Conservation (phyloP, 2,329 filamentous ascomycete species). For the Dendrostoma leiphaemia region DNA sequence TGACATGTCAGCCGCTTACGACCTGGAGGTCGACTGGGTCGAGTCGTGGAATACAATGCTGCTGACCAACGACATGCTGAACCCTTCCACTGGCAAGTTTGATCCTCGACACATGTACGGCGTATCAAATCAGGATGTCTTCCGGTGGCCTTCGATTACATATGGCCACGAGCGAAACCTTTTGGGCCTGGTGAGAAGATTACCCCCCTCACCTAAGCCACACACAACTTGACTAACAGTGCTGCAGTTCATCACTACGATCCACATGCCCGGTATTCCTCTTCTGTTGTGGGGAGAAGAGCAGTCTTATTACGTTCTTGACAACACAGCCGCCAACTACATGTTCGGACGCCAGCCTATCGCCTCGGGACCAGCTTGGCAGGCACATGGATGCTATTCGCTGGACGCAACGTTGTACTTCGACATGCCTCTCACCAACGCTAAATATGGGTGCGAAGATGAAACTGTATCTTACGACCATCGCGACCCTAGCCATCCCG, state of each 20-base stretch:
- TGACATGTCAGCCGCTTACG: conserved; percentile 29
- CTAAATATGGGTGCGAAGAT: conserved; percentile 54
- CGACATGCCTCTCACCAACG: conserved; percentile 54
- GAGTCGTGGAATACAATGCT: conserved; percentile 56
- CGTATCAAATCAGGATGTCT: conserved; percentile 64
- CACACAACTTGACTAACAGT: neutral
- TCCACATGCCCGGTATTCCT: conserved; percentile 34
- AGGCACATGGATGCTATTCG: conserved; percentile 62
- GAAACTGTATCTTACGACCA: conserved; percentile 56
- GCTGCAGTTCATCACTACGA: conserved; percentile 54
- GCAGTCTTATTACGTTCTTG: conserved; percentile 62
- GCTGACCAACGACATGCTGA: conserved; percentile 57
- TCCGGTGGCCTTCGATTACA: conserved; percentile 59
- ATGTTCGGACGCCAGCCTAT: conserved; percentile 64
- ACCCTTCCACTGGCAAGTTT: conserved; percentile 57
- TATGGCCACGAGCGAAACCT: conserved; percentile 57
- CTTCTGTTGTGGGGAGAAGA: conserved; percentile 63
- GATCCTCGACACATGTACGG: conserved; percentile 66
- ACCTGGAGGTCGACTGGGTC: conserved; percentile 36
- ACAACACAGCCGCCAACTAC: conserved; percentile 64
- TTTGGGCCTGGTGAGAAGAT: conserved; percentile 34
- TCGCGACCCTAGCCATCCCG: conserved; percentile 59
- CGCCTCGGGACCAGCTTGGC: conserved; percentile 60
- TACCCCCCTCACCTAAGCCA: too few relatives aligned
- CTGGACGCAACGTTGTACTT: conserved; percentile 56